Conservation (phyloP, 768 basidiomycete genomes). For the Hygrophorus pudorinus region DNA sequence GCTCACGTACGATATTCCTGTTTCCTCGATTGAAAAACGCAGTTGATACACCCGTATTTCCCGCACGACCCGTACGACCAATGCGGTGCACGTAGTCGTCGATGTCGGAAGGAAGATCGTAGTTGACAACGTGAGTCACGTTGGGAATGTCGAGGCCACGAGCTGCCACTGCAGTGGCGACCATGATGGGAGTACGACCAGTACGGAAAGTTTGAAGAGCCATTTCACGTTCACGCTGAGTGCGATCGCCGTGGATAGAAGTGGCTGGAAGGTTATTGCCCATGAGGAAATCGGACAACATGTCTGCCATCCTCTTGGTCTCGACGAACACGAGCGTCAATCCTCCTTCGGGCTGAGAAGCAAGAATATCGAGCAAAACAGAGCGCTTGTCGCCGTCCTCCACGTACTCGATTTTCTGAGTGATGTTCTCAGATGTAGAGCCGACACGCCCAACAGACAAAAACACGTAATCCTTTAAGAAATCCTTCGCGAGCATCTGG, state of each 20-base stretch:
- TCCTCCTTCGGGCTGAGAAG: constrained; percentile 54
- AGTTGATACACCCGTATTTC: constrained; percentile 91
- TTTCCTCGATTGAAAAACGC: constrained; percentile 96
- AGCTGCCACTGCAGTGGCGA: constrained; percentile 97
- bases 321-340: constrained; percentile 93
- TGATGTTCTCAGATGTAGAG: constrained; percentile 98
- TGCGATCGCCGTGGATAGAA: constrained; percentile 96
- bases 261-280: constrained; percentile 77
- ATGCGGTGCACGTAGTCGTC: constrained; percentile 99
- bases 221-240: constrained; percentile 94
- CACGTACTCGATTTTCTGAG: constrained; percentile 97
- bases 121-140: constrained; percentile 97
- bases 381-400: constrained; percentile 97
- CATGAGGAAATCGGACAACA: constrained; percentile 93
- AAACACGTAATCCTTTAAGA: constrained; percentile 98
- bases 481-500: constrained; percentile 91
- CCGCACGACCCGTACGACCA: constrained; percentile 97
- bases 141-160: constrained; percentile 99
- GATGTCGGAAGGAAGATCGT: constrained; percentile 95
- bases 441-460: constrained; percentile 97
- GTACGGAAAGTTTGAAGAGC: constrained; percentile 93
- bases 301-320: constrained; percentile 99
- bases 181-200: constrained; percentile 91
- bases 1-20: constrained; percentile 83
- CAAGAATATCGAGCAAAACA: constrained; percentile 87